phyloP scores from a whole-genome alignment of 495 filamentous ascomycete species.

The Tirmania nivea region DNA sequence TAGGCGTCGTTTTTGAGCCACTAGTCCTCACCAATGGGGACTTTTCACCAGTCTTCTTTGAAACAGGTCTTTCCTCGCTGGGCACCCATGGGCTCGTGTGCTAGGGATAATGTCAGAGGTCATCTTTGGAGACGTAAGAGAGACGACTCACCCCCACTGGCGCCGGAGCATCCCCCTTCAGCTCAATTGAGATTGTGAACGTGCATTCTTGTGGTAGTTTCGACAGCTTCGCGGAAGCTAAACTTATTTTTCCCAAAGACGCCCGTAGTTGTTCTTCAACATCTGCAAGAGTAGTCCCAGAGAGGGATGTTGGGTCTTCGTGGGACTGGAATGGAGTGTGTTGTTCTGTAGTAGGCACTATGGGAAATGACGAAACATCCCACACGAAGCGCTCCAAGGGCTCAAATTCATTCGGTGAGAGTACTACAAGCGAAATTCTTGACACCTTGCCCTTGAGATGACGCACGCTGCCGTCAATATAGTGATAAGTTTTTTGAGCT shows the following conservation, averaged over 20 bases:
- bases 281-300: slow-evolving; percentile 32
- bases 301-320: slow-evolving; percentile 19
- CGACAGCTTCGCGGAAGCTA: slow-evolving; percentile 35
- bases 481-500: slow-evolving; percentile 39
- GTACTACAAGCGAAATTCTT: slow-evolving; percentile 10
- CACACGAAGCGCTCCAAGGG: slow-evolving; percentile 71
- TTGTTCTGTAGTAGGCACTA: slow-evolving; percentile 29
- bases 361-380: slow-evolving; percentile 56
- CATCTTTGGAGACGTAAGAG: not conserved
- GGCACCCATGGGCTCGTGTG: not conserved
- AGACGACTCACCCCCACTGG: slow-evolving; percentile 25
- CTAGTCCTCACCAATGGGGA: not conserved
- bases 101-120: not conserved
- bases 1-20: slow-evolving; percentile 6
- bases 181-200: slow-evolving; percentile 71
- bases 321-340: slow-evolving; percentile 7
- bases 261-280: slow-evolving; percentile 54
- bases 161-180: slow-evolving; percentile 47
- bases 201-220: slow-evolving; percentile 54
- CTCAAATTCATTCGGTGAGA: slow-evolving; percentile 11
- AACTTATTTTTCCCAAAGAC: slow-evolving; percentile 29
- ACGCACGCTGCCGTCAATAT: slow-evolving; percentile 47
- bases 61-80: not conserved
- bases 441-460: slow-evolving; percentile 8
- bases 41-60: not conserved